Conservation (phyloP, 768 basidiomycete genomes). For the Tylopilus plumbeoviolaceoides region DNA sequence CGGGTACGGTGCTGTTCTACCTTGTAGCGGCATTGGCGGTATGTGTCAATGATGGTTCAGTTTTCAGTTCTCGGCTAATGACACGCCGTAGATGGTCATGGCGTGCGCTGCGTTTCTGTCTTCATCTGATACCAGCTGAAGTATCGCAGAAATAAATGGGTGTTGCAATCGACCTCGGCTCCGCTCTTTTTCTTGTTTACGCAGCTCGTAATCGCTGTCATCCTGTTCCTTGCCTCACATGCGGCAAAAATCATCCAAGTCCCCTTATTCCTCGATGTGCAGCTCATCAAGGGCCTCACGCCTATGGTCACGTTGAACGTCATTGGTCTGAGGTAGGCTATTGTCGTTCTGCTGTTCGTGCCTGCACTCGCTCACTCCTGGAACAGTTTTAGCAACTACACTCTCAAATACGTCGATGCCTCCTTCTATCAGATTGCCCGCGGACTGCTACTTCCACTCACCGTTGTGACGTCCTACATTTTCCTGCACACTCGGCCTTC, state of each 20-base stretch:
- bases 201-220: constrained; percentile 76
- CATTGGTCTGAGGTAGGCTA: constrained; percentile 68
- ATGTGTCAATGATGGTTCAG: constrained; percentile 34
- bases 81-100: constrained; percentile 72
- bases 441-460: constrained; percentile 90
- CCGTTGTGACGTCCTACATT: constrained; percentile 80
- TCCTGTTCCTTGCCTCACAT: constrained; percentile 67
- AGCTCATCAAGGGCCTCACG: constrained; percentile 65
- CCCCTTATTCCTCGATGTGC: constrained; percentile 58
- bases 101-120: constrained; percentile 48
- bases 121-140: constrained; percentile 16
- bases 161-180: constrained; percentile 64
- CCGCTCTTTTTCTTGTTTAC: constrained; percentile 86
- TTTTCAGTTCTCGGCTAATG: constrained; percentile 1
- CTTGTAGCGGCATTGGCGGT: constrained; percentile 86
- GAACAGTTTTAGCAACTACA: constrained; percentile 83
- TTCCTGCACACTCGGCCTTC: constrained; percentile 77
- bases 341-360: not conserved
- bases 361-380: not conserved
- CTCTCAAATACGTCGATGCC: constrained; percentile 89
- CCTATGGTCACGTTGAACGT: constrained; percentile 78
- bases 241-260: constrained; percentile 61
- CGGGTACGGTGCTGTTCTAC: constrained; percentile 78
- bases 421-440: constrained; percentile 96
- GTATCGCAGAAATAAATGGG: constrained; percentile 79